Base-by-base conservation (phyloP, 2,329 filamentous ascomycete genomes). In the Pezicula radicicola region DNA sequence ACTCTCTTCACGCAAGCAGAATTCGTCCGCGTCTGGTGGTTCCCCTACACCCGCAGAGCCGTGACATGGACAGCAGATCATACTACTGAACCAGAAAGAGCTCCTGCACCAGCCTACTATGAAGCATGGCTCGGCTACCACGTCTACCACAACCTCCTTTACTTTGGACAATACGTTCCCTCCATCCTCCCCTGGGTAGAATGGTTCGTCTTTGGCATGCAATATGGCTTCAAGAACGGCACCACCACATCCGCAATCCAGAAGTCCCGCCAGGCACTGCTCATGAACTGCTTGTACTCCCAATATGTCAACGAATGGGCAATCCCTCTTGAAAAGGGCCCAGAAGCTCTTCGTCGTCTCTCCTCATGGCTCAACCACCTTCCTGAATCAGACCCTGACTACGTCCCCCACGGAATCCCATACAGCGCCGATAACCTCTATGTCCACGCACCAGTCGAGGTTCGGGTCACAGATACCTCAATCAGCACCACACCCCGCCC, bases 261-360 rank as follows among this genome's bases (percentile, higher is more conserved):
- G 70, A 84, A 87, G 19, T 88, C 88, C 57, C 84, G 88, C 54
- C 76, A 87, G 57, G 93, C 91, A 12, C 80, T 97, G 43, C 78
- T 97, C 48, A 93, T 99, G 89, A 94, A 99, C 74, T 99, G 94
- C 65, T 81, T 97, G 6, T 99, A 97, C 75, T 93, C 89, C n/a
- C 94, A 99, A 67, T 96, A 91, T 63, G 94, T 99, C 59, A 97
- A 99, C 69, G 94, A 99, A 69, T 99, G 94, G 94, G 93, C 93
- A 0, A 80, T 99, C 6, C 93, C 94, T 1, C 78, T 99, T 1
- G 76, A 84, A 57, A 87, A 88, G 60, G 94, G 94, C 0, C 93
- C 93, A 13, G 92, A 97, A 70, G 92, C 91, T 7, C 82, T 99
- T 41, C 80, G 76, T 30, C 84, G 94, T 9, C 79, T 99, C 12